phyloP scores from a whole-genome alignment of 345 rosid genomes.

The Leavenworthia alabamica region DNA sequence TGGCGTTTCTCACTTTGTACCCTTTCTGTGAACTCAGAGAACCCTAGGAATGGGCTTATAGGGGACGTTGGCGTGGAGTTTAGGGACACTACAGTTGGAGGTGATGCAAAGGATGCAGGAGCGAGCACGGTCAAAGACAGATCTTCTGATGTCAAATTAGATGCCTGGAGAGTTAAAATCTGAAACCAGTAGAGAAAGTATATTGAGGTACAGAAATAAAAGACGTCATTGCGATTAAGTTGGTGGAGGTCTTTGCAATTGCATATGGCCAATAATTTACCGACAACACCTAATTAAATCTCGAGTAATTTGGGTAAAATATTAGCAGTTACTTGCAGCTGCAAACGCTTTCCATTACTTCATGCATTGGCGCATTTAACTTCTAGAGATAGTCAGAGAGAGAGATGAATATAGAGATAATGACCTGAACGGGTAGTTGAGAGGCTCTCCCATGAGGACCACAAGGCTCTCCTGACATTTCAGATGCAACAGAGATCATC shows the following conservation, averaged over 20 bases:
- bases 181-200: conserved; percentile 36
- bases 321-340: conserved; percentile 13
- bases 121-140: conserved; percentile 86
- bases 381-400: background rate
- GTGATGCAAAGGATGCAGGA: conserved; percentile 79
- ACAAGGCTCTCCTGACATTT: conserved; percentile 57
- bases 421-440: conserved; percentile 91
- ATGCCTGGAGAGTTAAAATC: conserved; percentile 91
- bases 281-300: background rate
- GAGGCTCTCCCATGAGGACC: conserved; percentile 54
- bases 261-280: background rate
- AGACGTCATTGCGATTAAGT: background rate
- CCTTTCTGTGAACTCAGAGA: conserved; percentile 51
- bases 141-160: conserved; percentile 89
- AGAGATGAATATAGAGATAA: background rate
- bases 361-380: background rate
- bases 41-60: conserved; percentile 53
- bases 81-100: conserved; percentile 82
- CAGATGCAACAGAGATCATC: conserved; percentile 87
- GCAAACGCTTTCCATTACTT: background rate
- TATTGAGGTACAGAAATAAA: background rate
- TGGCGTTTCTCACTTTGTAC: conserved; percentile 37
- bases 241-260: background rate
- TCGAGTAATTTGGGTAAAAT: background rate
- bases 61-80: conserved; percentile 66